A percentile compares a stretch with the other conserved stretches of the same genome.
phyloP scores from a whole-genome alignment of 306 rosid genomes.

The Mimosa pudica region DNA sequence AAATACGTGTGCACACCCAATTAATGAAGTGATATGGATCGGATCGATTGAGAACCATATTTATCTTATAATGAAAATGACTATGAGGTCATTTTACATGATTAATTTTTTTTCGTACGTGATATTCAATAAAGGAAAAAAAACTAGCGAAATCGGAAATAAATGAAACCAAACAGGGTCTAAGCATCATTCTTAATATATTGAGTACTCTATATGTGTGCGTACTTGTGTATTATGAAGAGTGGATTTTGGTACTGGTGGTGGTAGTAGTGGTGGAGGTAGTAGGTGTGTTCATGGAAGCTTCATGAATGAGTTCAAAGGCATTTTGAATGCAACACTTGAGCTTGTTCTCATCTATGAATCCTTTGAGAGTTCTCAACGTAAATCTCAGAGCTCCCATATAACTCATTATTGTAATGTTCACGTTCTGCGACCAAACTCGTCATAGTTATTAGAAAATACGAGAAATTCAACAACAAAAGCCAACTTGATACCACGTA shows the following conservation, averaged over 20 bases:
- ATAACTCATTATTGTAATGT: conserved; percentile 51
- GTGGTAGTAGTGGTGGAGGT: not conserved
- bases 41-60: not conserved
- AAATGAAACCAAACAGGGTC: not conserved
- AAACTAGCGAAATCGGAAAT: not conserved
- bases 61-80: not conserved
- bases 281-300: conserved; percentile 33
- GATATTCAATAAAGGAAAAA: not conserved
- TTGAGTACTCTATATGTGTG: too few species aligned
- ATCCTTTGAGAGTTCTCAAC: conserved; percentile 41
- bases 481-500: not conserved
- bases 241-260: not conserved
- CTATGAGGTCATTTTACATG: too few species aligned
- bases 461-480: too few species aligned
- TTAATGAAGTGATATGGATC: not conserved
- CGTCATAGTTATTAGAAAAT: not conserved
- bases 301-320: conserved; percentile 41
- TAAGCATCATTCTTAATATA: not conserved
- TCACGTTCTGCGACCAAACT: conserved; percentile 44
- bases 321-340: conserved; percentile 54
- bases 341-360: conserved; percentile 45
- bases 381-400: conserved; percentile 47
- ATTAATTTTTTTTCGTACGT: too few species aligned
- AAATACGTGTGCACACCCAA: not conserved
- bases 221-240: not conserved